Evolutionary conservation across 768 basidiomycete genomes (phyloP), one percentile per base, ranked within the genome.

Genomic region (Rhizopogon sp.): DNA sequence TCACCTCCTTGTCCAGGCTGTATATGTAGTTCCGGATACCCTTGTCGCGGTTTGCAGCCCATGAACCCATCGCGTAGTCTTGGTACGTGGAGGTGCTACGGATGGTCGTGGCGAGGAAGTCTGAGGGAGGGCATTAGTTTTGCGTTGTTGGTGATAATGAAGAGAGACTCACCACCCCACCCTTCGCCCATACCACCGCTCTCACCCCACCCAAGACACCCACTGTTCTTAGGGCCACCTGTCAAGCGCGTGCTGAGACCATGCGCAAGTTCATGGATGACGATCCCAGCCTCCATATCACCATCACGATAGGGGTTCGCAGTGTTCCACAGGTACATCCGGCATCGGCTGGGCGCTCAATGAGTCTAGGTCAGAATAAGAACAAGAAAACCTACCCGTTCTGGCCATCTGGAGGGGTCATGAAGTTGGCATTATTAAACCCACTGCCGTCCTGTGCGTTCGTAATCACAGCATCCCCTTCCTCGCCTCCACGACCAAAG

Each of bases 141-240:
- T 5, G 43, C 50, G 5, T 55, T 8, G 5, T 47, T 25, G 11
- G 8, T 2, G 8, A 42, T 0, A 53, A 11, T 9, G 42, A 17
- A 37, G 20, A 4, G 5, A 6, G 0, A 70, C 74, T 43, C 54
- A 80, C 83, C 85, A 59, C 94, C 94, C 94, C 94, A 97, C 13
- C 94, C 94, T 72, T 97, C 93, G 60, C 95, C 95, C 95, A 98
- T 98, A 25, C 94, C 96, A 39, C 96, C 96, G 28, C 85, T 79
- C 74, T 98, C 94, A 50, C 96, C 95, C 87, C 90, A 98, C 10
- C 92, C 93, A 54, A 98, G 84, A 68, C 95, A 97, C 2, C 89
- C 90, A 31, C 92, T 94, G 74, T 96, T 91, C 52, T 82, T 78
- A 0, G 94, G 94, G 3, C 96, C 96, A 69, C 96, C 96, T 6